These are phyloP conservation scores for Lipomyces lipofer DNA, from an alignment of 805 yeast genomes.

Conservation along the genomic window DNA sequence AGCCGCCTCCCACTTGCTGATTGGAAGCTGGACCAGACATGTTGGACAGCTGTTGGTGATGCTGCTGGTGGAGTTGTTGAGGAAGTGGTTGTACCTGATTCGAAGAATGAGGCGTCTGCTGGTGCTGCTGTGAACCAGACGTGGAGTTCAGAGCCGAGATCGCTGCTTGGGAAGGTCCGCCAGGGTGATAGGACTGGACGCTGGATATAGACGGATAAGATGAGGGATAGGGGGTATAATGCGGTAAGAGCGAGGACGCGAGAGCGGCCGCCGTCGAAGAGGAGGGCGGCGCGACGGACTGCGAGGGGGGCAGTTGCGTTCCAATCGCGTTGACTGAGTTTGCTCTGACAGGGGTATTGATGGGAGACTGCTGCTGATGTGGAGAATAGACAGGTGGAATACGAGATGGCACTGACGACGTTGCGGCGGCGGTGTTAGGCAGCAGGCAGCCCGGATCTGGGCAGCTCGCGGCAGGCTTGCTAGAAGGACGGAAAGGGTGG, in stretches of 20 bases:
- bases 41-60: constrained; percentile 6
- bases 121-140: constrained; percentile 2
- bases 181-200: no score
- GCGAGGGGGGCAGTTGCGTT: constrained; percentile 1
- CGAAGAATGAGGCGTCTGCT: neutral
- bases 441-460: no score
- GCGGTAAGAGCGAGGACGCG: neutral
- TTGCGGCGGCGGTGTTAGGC: no score
- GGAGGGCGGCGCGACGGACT: neutral
- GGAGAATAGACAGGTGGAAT: neutral
- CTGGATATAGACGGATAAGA: no score
- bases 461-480: no score
- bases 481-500: no score
- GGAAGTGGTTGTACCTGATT: neutral
- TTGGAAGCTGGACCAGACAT: neutral
- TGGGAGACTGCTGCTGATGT: neutral
- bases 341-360: neutral
- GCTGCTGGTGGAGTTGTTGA: constrained; percentile 7
- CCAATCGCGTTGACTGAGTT: neutral
- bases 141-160: no score
- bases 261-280: constrained; percentile 3
- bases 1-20: neutral
- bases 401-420: no score
- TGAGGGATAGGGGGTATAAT: neutral
- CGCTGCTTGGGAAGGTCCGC: no score